Evolutionary conservation across 2,329 filamentous ascomycete species (phyloP), one percentile per base, ranked within the genome.

Genomic region (Fusarium pilosicola): DNA sequence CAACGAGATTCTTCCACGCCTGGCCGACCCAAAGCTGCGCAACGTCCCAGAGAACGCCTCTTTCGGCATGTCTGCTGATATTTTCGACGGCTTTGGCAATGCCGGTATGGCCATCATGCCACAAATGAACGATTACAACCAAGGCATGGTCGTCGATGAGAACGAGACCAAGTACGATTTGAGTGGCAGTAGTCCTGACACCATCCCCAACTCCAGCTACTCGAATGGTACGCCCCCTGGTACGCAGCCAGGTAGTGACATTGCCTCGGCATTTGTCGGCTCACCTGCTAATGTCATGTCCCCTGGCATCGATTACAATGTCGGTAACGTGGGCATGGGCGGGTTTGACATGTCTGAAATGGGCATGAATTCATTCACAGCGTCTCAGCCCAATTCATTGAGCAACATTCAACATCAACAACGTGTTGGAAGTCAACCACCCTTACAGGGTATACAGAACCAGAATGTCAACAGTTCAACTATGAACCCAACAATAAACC

Each of bases 31-130:
- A 3, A 87, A 89, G 84, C 85, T 92, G 20, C 87, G 88, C 70
- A 87, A 87, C 24, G 84, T 88, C 0, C 90, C 90, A 0, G 89
- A 91, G 56, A 88, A 84, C 45, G 75, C 84, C 7, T 52, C 34
- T 22, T 65, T 65, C 70, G 83, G 83, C 68, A 83, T 92, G 45
- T 42, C 62, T 36, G 81, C 85, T 15, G 90, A 92, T 62, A 89
- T 92, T 13, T 92, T 92, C 65, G 90, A 92, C 74, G 90, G 90
- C 9, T 92, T 91, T 62, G 90, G 90, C 56, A 91, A 86, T 65
- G 88, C 86, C 9, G 89, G 89, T 30, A 90, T 92, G 85, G 89
- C 85, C 5, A 87, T 80, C 51, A 83, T 86, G 74, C 78, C 85
- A 73, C 78, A 85, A 48, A 83, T 86, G 54, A 85, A 88, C 62